Evolutionary conservation across 2,329 filamentous ascomycete genomes (phyloP).

Genomic region (Pseudocercospora vitis): DNA sequence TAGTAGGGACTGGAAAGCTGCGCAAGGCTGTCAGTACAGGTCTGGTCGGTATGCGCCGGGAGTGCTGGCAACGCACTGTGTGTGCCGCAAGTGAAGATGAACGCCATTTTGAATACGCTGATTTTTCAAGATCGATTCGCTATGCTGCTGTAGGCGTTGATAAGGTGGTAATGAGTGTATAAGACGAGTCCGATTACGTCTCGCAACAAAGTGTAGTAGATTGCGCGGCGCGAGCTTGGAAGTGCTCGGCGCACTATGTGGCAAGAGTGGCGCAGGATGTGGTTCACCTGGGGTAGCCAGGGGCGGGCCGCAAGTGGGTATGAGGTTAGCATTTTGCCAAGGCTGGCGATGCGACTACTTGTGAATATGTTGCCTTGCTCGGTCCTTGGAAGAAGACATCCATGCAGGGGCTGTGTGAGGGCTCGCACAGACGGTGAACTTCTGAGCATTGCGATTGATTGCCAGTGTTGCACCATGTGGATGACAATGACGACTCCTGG

Average conservation of each 20-base stretch:
- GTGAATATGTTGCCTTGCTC: too few species aligned
- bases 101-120: constrained; percentile 28
- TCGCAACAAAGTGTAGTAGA: constrained; percentile 7
- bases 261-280: too few species aligned
- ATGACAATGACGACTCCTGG: too few species aligned
- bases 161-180: neutral
- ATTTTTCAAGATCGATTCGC: neutral
- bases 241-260: constrained; percentile 1
- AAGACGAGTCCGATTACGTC: neutral
- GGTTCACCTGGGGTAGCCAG: too few species aligned
- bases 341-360: too few species aligned
- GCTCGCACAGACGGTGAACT: too few species aligned
- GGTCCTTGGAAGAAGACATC: too few species aligned
- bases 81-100: constrained; percentile 54
- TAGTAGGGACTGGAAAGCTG: constrained; percentile 50
- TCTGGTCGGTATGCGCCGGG: neutral
- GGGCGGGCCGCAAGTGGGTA: too few species aligned
- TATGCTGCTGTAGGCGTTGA: neutral
- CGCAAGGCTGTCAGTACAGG: constrained; percentile 15
- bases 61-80: constrained; percentile 42
- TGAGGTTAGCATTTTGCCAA: too few species aligned
- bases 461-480: too few species aligned
- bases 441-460: too few species aligned
- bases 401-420: too few species aligned
- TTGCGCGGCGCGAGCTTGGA: constrained; percentile 17